Evolutionary conservation across 768 basidiomycete genomes (phyloP), one percentile per base, ranked within the genome.

Genomic region (Boletus huronensis): DNA sequence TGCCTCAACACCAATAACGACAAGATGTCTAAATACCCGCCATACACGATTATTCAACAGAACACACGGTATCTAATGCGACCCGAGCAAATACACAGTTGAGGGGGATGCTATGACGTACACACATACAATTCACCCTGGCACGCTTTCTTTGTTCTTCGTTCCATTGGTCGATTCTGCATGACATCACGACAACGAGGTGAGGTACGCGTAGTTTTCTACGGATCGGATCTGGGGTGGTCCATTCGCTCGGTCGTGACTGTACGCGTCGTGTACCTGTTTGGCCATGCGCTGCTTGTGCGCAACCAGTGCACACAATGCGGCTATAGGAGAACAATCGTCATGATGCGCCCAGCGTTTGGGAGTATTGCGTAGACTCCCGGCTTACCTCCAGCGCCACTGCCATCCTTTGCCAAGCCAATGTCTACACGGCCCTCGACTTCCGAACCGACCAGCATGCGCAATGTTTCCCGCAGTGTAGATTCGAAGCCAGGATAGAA

Each of bases 361-460:
- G 35, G 43, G 23, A 39, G 47, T 11, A 5, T 29, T 17, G 13
- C 16, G 10, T 26, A 9, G 28, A 50, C 17, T 17, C n/a, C 36
- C 17, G n/a, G 35, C 88, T 74, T 70, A 97, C 95, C 96, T 66
- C 97, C 97, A 39, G 94, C 93, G 35, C 96, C 97, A 64, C 92
- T 95, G 13, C 97, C 97, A 62, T 99, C 97, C 71, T 97, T 98
- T 5, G 97, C 97, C 68, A 98, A 69, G 35, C 93, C 96, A 63
- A 98, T 90, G 46, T 87, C 80, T 1, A 97, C 84, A 29, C 83
- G 76, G 64, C 82, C 77, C 75, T 95, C 93, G 7, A 90, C 84
- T 31, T 90, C 84, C 38, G 82, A 76, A 3, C 96, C 96, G 3
- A 98, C 82, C 21, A 98, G 66, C 3, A 73, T 67, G n/a, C 81